phyloP scores from a whole-genome alignment of 345 rosid species.

The Iberis pinnata region DNA sequence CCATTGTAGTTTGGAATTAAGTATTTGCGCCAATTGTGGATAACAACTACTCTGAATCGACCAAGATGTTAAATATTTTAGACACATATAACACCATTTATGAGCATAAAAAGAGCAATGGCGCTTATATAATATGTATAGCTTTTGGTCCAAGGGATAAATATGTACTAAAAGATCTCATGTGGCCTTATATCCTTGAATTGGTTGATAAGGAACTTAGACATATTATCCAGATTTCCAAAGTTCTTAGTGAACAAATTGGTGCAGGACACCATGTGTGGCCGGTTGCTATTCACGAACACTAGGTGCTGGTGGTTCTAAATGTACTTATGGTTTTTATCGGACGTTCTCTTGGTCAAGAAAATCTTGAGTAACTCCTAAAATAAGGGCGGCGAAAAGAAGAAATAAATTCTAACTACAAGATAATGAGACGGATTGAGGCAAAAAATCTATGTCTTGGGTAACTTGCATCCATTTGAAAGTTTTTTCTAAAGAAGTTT shows the following conservation, averaged over 20 bases:
- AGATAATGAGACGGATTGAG: conserved; percentile 69
- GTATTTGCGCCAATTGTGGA: conserved; percentile 65
- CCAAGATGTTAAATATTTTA: conserved; percentile 53
- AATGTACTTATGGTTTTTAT: conserved; percentile 83
- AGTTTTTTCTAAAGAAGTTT: too few species aligned
- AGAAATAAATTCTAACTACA: conserved; percentile 54
- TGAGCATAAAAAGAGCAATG: conserved; percentile 68
- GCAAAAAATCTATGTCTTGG: conserved; percentile 67
- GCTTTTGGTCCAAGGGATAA: conserved; percentile 76
- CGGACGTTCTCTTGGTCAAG: conserved; percentile 77
- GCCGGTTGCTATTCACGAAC: conserved; percentile 80
- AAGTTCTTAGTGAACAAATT: conserved; percentile 60
- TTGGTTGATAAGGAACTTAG: conserved; percentile 74
- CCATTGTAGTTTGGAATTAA: conserved; percentile 73
- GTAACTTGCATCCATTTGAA: too few species aligned
- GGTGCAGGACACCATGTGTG: conserved; percentile 53
- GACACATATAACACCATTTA: conserved; percentile 31
- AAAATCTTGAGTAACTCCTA: conserved; percentile 66
- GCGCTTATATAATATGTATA: conserved; percentile 68
- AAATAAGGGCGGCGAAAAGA: conserved; percentile 70
- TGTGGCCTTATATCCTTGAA: conserved; percentile 75
- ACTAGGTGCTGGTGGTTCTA: conserved; percentile 72
- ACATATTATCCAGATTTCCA: conserved; percentile 65
- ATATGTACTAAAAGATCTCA: conserved; percentile 58
- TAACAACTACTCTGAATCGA: conserved; percentile 62